Conservation (phyloP, 495 filamentous ascomycete species). For the Lophiostoma macrostomum region DNA sequence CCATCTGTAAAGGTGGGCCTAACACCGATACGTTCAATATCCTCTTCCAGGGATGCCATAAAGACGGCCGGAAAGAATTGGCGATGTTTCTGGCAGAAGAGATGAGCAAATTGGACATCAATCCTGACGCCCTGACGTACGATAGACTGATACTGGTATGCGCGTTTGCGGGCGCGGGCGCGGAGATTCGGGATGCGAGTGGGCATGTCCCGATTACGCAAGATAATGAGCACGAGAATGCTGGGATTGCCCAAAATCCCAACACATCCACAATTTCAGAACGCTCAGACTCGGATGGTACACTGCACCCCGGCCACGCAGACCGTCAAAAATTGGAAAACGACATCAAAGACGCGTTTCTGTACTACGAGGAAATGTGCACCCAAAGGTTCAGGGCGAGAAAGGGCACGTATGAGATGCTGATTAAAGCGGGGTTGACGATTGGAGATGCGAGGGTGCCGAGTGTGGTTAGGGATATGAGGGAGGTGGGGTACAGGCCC, state of each 20-base stretch:
- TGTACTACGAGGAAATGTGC: conserved; percentile 56
- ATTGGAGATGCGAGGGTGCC: conserved; percentile 11
- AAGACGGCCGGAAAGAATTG: conserved; percentile 47
- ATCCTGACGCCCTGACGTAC: conserved; percentile 60
- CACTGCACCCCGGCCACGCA: too few species aligned
- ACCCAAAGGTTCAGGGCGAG: conserved; percentile 31
- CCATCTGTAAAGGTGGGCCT: conserved; percentile 56
- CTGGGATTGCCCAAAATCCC: too few species aligned
- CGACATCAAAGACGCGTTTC: conserved; percentile 56
- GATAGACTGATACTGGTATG: conserved; percentile 68
- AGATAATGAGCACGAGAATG: too few species aligned
- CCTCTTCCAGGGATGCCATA: conserved; percentile 61
- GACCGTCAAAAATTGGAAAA: too few species aligned
- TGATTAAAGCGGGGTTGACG: conserved; percentile 10
- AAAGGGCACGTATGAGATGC: conserved; percentile 42
- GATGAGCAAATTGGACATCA: conserved; percentile 62
- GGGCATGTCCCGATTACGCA: too few species aligned
- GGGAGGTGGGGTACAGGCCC: background rate
- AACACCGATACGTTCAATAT: conserved; percentile 64
- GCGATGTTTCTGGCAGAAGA: conserved; percentile 71
- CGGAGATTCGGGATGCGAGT: too few species aligned
- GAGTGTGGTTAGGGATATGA: conserved; percentile 18
- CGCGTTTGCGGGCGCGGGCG: conserved; percentile 48
- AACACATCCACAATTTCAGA: too few species aligned
- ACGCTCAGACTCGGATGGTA: too few species aligned